Evolutionary conservation across 805 yeast species (phyloP), one percentile per base, ranked within the genome.

Genomic region (Starmerella asiatica): DNA sequence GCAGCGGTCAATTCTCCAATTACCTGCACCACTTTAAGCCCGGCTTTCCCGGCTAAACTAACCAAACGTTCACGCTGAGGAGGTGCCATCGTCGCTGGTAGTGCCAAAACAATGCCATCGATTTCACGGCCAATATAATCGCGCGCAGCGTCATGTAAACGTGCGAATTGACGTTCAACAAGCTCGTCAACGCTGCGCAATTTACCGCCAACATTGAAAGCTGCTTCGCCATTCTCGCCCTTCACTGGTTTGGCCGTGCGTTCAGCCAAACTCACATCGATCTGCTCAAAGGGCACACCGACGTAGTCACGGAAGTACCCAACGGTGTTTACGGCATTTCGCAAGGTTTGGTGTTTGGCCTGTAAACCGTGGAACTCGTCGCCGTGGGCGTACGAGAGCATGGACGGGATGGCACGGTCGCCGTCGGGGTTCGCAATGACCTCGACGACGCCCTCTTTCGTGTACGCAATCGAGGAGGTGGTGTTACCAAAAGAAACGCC

Each of bases 341-440:
- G 81, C 48, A 91, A 69, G 55, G 88, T 66, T 67, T 91, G 96
- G 42, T 85, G 86, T 53, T 77, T 66, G 43, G 97, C 98, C 68
- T 91, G 97, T 44, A 84, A 79, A 45, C 98, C 98, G 59, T 91
- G 96, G 66, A 83, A 91, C 67, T 91, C 97, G 60, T 91, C 97
- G 41, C 71, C 79, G 45, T 93, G 95, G 43, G 85, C 85, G 60
- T 86, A 91, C 16, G 96, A 76, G 46, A 91, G 70, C 44, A 81
- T 80, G 21, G 97, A 80, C 46, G 97, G 94, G 59, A 91, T 91
- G 45, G 88, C 73, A 68, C 97, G 83, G 66, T 91, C 97, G 62
- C 98, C 98, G 58, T 91, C 98, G 52, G 93, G 95, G 75, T 91
- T 88, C 52, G 98, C 98, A 61, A 91, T 88, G 51, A 91, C 94